These are phyloP conservation scores for Leishmania gerbilli DNA, from an alignment of 208 protist species.

Conservation along the genomic window DNA sequence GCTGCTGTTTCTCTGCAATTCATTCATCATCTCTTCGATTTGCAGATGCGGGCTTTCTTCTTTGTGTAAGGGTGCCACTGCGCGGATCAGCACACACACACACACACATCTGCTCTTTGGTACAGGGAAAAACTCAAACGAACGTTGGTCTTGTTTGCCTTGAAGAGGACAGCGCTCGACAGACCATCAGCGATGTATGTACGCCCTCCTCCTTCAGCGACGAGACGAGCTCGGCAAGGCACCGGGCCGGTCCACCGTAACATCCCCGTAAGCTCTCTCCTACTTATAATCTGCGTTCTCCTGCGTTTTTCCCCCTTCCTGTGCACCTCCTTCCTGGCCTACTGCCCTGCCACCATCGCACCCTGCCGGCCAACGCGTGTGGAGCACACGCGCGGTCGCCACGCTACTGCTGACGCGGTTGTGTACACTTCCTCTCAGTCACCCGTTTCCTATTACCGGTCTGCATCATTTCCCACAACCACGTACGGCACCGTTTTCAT, in stretches of 20 bases:
- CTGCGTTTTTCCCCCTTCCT: not conserved
- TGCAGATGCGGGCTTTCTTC: not conserved
- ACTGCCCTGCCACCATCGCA: not conserved
- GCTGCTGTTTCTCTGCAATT: not conserved
- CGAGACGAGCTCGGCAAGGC: not conserved
- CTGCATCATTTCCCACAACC: not conserved
- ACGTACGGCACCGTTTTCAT: not conserved
- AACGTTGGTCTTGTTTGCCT: not conserved
- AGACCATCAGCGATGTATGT: not conserved
- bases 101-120: not conserved
- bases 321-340: not conserved
- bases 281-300: too few relatives aligned
- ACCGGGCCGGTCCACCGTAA: too few relatives aligned
- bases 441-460: too few relatives aligned
- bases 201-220: not conserved
- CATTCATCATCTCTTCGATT: not conserved
- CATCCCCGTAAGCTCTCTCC: not conserved
- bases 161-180: not conserved
- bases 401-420: not conserved
- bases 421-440: not conserved
- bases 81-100: not conserved
- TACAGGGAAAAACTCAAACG: not conserved
- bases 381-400: not conserved
- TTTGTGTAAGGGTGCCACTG: not conserved
- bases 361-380: not conserved